A percentile compares a stretch with the other conserved stretches of the same genome.
Conservation (phyloP, 1,139 yeast species). For the Blastobotrys capitulatus region DNA sequence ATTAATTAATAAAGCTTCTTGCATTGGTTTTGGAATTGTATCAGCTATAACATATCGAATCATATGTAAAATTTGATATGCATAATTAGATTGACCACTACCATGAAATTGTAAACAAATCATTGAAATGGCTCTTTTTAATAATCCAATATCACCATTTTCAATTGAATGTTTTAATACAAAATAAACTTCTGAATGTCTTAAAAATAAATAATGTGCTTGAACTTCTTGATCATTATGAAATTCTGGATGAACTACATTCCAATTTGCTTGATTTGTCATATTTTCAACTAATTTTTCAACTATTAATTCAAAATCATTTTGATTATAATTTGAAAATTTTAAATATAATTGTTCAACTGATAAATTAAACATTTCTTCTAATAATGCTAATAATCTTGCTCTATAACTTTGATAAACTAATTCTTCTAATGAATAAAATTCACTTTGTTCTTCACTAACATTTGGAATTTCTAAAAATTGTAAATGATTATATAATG, state of each 20-base stretch:
- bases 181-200: conserved; percentile 10
- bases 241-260: conserved; percentile 4
- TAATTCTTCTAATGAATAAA: conserved; percentile 8
- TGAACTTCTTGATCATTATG: conserved; percentile 11
- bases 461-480: conserved; percentile 7
- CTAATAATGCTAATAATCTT: conserved; percentile 3
- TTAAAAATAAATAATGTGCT: conserved; percentile 11
- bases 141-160: conserved; percentile 9
- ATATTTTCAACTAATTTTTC: conserved; percentile 4
- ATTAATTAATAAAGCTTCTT: conserved; percentile 7
- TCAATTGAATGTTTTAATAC: conserved; percentile 10
- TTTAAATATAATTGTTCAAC: background rate
- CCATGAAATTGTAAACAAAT: conserved; percentile 10
- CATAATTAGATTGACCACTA: conserved; percentile 10
- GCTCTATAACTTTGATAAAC: conserved; percentile 8
- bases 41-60: conserved; percentile 8
- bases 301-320: background rate
- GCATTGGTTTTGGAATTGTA: conserved; percentile 6
- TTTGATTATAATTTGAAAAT: background rate
- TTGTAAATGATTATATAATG: conserved; percentile 9
- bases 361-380: background rate
- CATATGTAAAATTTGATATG: conserved; percentile 10
- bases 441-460: conserved; percentile 7
- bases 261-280: conserved; percentile 10
- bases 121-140: conserved; percentile 8